Evolutionary conservation across 2,329 filamentous ascomycete genomes (phyloP), one percentile per base, ranked within the genome.

Genomic region (Septoria petroselini): DNA sequence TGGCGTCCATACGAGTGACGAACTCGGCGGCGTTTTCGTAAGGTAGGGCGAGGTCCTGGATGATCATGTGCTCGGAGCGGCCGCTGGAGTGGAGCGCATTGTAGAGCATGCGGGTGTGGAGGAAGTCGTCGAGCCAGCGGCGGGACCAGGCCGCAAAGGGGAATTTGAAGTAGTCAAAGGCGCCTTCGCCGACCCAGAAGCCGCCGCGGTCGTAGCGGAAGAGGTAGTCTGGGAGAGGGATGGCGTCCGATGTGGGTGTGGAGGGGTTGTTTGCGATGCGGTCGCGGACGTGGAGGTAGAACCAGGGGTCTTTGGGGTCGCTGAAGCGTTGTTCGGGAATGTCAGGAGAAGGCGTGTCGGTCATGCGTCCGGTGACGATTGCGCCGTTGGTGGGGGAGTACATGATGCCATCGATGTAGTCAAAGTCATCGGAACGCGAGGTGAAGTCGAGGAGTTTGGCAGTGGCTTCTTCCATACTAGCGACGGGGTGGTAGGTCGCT

Each of bases 181-280:
- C 80, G 50, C 82, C 79, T 17, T 70, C 70, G 7, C 79, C 83
- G 3, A 79, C 79, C 84, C 83, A 87, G 69, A 86, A 86, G 2
- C 78, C 82, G 39, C 82, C 84, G 29, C 83, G 77, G 64, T 87
- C 83, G 68, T 85, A 86, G 12, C 84, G 78, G 68, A 87, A 87
- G 52, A 86, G 77, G 65, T 87, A 87, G 61, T 86, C 83, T 2
- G 70, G 69, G 0, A 86, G 58, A 0, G 82, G 82, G 1, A 86
- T 75, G 49, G 78, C 78, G 50, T 85, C 82, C 47, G 67, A 55
- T 12, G 52, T 50, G 65, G 66, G 11, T 71, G 77, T 52, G 65
- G 62, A 23, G 19, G 5, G 14, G 70, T 58, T 44, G 72, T 65
- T 41, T 68, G 65, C 47, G 68, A 71, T 64, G n/a, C 67, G 65